These are phyloP conservation scores for Jaapia argillacea DNA, from an alignment of 768 basidiomycete genomes.

Conservation along the genomic window DNA sequence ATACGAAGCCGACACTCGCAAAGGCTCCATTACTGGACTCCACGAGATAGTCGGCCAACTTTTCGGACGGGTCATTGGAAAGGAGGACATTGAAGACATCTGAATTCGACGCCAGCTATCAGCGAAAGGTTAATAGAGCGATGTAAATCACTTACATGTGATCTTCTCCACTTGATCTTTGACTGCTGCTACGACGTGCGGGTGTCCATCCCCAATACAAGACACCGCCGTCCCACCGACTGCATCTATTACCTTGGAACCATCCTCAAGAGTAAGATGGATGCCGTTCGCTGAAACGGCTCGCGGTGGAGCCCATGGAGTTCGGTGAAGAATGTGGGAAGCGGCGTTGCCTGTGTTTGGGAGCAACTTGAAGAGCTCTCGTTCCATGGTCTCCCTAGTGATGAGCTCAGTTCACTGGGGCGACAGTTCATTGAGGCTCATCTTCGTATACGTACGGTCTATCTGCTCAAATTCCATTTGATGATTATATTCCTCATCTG, in stretches of 20 bases:
- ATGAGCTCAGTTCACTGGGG: too few species aligned
- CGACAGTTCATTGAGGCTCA: too few species aligned
- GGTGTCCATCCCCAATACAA: not conserved
- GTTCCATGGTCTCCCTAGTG: too few species aligned
- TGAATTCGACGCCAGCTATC: too few species aligned
- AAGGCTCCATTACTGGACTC: not conserved
- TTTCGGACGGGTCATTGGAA: not conserved
- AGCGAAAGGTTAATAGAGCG: not conserved
- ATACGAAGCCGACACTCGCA: not conserved
- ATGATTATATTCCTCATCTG: too few species aligned
- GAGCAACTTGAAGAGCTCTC: too few species aligned
- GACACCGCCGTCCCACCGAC: not conserved
- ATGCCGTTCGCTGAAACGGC: not conserved
- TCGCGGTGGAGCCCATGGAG: not conserved
- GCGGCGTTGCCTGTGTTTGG: too few species aligned
- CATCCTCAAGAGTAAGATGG: not conserved
- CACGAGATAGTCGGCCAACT: not conserved
- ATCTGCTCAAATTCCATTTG: too few species aligned
- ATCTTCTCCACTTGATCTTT: not conserved
- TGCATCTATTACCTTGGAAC: not conserved
- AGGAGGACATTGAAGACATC: not conserved
- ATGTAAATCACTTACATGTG: not conserved
- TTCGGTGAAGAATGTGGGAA: not conserved
- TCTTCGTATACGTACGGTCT: too few species aligned
- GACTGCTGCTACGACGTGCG: not conserved